Evolutionary conservation across 2,329 filamentous ascomycete species (phyloP).

Genomic region (Clonostachys sp.): DNA sequence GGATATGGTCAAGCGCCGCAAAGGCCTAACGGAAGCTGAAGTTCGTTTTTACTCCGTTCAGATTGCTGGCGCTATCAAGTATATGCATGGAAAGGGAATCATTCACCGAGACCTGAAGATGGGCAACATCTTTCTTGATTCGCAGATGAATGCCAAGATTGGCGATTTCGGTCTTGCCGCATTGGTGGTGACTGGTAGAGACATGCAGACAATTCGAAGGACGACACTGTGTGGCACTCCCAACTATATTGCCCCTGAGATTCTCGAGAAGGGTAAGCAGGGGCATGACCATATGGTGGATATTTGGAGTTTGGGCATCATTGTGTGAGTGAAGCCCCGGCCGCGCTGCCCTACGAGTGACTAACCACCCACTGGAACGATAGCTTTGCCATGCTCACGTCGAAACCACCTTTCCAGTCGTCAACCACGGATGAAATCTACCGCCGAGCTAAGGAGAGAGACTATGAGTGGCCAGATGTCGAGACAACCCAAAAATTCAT

Average conservation of each 20-base stretch:
- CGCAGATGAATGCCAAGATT: slow-evolving; percentile 95
- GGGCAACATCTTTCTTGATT: slow-evolving; percentile 94
- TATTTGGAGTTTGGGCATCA: slow-evolving; percentile 96
- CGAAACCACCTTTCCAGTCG: slow-evolving; percentile 94
- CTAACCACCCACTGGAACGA: too few relatives aligned
- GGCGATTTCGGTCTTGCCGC: slow-evolving; percentile 96
- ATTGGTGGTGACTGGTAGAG: slow-evolving; percentile 83
- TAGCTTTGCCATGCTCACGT: slow-evolving; percentile 93
- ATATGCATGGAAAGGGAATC: slow-evolving; percentile 92
- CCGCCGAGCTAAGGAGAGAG: slow-evolving; percentile 61
- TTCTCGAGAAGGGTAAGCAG: slow-evolving; percentile 87
- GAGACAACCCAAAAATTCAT: slow-evolving; percentile 65
- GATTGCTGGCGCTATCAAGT: slow-evolving; percentile 95
- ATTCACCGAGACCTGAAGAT: slow-evolving; percentile 97
- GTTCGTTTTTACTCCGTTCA: slow-evolving; percentile 92
- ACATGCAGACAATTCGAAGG: slow-evolving; percentile 77
- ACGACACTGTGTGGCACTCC: slow-evolving; percentile 96
- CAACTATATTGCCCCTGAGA: slow-evolving; percentile 97
- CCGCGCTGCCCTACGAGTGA: neutral
- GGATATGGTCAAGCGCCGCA: slow-evolving; percentile 94
- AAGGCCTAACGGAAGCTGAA: slow-evolving; percentile 87
- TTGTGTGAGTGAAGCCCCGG: slow-evolving; percentile 60
- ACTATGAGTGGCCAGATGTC: slow-evolving; percentile 74
- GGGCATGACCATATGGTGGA: slow-evolving; percentile 98
- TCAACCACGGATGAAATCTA: slow-evolving; percentile 85